phyloP scores from a whole-genome alignment of 1,284 basidiomycete genomes.

The Cryptococcus hybrid region DNA sequence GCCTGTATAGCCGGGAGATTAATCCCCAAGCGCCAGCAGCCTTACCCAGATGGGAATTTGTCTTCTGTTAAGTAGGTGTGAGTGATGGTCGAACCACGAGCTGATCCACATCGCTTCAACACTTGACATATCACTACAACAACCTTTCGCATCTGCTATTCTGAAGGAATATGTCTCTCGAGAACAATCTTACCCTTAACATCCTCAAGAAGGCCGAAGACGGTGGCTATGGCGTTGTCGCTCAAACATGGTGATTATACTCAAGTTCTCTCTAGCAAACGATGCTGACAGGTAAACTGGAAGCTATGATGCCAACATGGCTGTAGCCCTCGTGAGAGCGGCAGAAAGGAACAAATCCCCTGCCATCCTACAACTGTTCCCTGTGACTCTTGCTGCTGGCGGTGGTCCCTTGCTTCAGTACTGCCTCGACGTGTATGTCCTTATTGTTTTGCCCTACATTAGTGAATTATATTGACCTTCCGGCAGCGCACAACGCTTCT shows the following conservation, averaged over 20 bases:
- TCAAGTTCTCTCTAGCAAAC: neutral
- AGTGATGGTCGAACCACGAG: no score
- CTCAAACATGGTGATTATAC: slow-evolving; percentile 32
- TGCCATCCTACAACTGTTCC: slow-evolving; percentile 49
- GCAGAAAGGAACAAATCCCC: slow-evolving; percentile 43
- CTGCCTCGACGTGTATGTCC: slow-evolving; percentile 34
- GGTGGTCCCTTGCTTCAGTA: slow-evolving; percentile 34
- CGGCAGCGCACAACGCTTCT: slow-evolving; percentile 52
- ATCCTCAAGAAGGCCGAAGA: slow-evolving; percentile 47
- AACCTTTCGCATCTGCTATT: neutral
- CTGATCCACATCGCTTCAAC: no score
- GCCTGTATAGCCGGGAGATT: no score
- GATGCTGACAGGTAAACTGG: neutral
- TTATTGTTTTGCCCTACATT: neutral
- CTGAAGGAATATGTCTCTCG: slow-evolving; percentile 24
- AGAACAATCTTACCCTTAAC: slow-evolving; percentile 44
- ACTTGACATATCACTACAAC: no score
- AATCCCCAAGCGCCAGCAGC: no score
- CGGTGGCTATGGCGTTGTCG: slow-evolving; percentile 43
- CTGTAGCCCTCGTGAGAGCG: slow-evolving; percentile 43
- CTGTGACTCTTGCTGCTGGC: slow-evolving; percentile 38
- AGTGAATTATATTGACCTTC: neutral
- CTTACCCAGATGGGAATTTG: no score
- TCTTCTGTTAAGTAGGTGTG: no score
- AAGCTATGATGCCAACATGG: slow-evolving; percentile 44